Conservation (phyloP, 176 grass and related monocot genomes). For the Avena eriantha region DNA sequence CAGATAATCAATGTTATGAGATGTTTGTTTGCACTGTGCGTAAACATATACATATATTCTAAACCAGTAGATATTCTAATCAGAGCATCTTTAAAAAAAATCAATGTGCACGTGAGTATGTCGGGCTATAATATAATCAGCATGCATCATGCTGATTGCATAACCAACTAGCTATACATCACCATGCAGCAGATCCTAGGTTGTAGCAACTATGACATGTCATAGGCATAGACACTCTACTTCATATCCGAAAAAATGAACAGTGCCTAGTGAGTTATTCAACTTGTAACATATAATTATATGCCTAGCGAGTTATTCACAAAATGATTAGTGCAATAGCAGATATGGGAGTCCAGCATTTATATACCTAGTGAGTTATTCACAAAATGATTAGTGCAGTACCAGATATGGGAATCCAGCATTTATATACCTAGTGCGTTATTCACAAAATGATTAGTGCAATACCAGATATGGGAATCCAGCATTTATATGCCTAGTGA, state of each 20-base stretch:
- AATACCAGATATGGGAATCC: background rate
- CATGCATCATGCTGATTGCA: background rate
- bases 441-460: background rate
- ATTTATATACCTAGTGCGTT: background rate
- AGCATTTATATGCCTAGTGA: background rate
- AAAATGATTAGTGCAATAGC: background rate
- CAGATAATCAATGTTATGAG: slow-evolving; percentile 3
- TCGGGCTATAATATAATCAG: background rate
- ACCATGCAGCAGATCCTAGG: background rate
- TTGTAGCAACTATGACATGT: background rate
- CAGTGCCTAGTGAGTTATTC: background rate
- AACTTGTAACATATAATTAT: background rate
- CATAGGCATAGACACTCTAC: background rate
- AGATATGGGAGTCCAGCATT: background rate
- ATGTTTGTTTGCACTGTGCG: background rate
- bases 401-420: background rate
- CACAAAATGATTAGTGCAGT: background rate
- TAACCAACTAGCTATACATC: background rate
- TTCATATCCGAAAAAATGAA: background rate
- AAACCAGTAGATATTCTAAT: background rate
- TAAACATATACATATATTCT: background rate
- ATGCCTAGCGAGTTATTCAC: background rate
- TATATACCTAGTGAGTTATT: too few relatives aligned
- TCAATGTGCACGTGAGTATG: background rate
- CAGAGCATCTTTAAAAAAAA: background rate